Conservation (phyloP, 1,139 yeast genomes). For the Pichia sp. region DNA sequence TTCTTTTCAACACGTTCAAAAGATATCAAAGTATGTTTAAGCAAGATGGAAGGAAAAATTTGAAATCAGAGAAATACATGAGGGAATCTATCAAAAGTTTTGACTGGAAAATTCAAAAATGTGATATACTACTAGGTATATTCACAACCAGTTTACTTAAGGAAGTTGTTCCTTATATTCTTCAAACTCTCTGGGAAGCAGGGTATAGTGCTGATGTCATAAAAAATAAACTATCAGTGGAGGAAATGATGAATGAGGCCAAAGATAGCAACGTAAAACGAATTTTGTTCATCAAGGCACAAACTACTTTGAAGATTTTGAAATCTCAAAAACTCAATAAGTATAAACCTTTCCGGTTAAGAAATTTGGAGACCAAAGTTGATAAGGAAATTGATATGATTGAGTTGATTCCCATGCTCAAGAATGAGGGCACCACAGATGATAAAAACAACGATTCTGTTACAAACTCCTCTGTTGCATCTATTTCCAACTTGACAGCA, state of each 20-base stretch:
- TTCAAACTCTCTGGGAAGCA: slow-evolving; percentile 60
- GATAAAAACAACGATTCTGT: background rate
- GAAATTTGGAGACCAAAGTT: slow-evolving; percentile 47
- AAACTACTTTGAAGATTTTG: slow-evolving; percentile 26
- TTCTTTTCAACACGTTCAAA: slow-evolving; percentile 43
- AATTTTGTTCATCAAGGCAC: slow-evolving; percentile 69
- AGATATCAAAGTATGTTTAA: slow-evolving; percentile 38
- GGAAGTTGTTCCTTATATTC: slow-evolving; percentile 55
- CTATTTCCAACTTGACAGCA: background rate
- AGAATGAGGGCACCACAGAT: slow-evolving; percentile 26
- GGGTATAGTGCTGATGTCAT: slow-evolving; percentile 68
- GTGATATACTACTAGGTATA: slow-evolving; percentile 75
- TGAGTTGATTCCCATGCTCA: slow-evolving; percentile 50
- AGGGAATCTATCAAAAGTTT: slow-evolving; percentile 30
- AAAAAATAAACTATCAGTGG: slow-evolving; percentile 45
- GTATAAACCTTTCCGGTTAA: slow-evolving; percentile 69
- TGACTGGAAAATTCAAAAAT: slow-evolving; percentile 47
- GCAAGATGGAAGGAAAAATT: slow-evolving; percentile 14
- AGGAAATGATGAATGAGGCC: slow-evolving; percentile 63
- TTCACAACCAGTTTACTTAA: slow-evolving; percentile 46
- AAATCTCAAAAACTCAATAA: slow-evolving; percentile 33
- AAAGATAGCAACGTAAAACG: slow-evolving; percentile 64
- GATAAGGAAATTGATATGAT: slow-evolving; percentile 68
- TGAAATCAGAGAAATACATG: slow-evolving; percentile 27
- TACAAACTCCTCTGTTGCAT: background rate